phyloP scores from a whole-genome alignment of 2,329 filamentous ascomycete species.

The Monosporascus sp. region DNA sequence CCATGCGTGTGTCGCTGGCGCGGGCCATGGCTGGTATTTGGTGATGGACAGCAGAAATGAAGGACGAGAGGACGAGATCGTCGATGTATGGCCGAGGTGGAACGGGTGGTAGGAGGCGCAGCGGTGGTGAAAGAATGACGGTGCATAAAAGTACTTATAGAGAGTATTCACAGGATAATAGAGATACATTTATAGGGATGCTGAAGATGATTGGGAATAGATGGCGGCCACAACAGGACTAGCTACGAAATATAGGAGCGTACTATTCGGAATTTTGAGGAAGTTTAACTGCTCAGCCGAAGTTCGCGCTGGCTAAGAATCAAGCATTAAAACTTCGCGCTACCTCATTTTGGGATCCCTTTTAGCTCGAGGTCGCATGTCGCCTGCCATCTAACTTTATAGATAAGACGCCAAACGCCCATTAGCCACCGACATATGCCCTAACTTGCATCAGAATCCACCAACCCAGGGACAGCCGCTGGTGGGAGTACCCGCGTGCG shows the following conservation, averaged over 20 bases:
- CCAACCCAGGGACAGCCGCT: background rate
- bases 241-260: too few relatives aligned
- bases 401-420: background rate
- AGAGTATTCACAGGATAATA: too few relatives aligned
- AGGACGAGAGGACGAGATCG: conserved; percentile 52
- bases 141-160: too few relatives aligned
- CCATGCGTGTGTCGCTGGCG: conserved; percentile 73
- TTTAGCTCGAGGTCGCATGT: background rate
- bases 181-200: too few relatives aligned
- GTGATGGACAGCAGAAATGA: conserved; percentile 60
- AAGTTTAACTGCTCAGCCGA: too few relatives aligned
- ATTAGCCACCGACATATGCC: background rate
- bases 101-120: conserved; percentile 55
- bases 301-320: background rate
- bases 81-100: conserved; percentile 74
- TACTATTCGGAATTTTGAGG: too few relatives aligned
- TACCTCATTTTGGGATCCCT: background rate
- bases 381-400: background rate
- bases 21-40: conserved; percentile 67
- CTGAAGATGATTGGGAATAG: background rate
- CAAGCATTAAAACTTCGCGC: background rate
- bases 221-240: too few relatives aligned
- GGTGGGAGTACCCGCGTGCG: too few relatives aligned
- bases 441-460: background rate
- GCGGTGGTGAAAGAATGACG: too few relatives aligned